Conservation (phyloP, 352 stramenopile genomes). For the Thraustochytrium striatum region DNA sequence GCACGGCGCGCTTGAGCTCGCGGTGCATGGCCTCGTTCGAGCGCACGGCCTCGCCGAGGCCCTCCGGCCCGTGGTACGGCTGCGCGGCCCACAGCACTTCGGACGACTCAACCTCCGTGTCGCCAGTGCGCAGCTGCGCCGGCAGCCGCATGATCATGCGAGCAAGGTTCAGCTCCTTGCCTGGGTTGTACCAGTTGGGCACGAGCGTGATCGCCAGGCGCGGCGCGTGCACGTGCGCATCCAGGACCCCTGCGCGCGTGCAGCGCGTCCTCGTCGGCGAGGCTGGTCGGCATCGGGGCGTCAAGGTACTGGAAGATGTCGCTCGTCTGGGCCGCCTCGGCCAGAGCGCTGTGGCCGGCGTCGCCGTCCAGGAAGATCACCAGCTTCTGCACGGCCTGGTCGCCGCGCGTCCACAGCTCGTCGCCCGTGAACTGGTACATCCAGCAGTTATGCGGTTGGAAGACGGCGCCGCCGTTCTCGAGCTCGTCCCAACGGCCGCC, state of each 20-base stretch:
- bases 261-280: background rate
- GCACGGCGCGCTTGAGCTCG: background rate
- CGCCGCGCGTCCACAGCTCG: background rate
- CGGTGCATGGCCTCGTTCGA: background rate
- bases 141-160: background rate
- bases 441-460: conserved; percentile 16
- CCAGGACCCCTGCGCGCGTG: background rate
- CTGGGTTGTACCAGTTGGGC: background rate
- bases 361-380: background rate
- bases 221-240: background rate
- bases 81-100: background rate
- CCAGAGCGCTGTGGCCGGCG: background rate
- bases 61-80: background rate
- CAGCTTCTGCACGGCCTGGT: background rate
- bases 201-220: background rate
- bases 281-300: background rate
- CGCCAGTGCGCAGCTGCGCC: background rate
- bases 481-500: conserved; percentile 1
- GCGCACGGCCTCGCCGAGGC: background rate
- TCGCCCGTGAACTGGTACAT: background rate
- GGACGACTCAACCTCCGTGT: background rate
- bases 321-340: background rate
- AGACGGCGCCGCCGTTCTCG: background rate
- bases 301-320: background rate
- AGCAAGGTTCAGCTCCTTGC: background rate